Conservation (phyloP, 2,329 filamentous ascomycete genomes). For the Verticillium longisporum region DNA sequence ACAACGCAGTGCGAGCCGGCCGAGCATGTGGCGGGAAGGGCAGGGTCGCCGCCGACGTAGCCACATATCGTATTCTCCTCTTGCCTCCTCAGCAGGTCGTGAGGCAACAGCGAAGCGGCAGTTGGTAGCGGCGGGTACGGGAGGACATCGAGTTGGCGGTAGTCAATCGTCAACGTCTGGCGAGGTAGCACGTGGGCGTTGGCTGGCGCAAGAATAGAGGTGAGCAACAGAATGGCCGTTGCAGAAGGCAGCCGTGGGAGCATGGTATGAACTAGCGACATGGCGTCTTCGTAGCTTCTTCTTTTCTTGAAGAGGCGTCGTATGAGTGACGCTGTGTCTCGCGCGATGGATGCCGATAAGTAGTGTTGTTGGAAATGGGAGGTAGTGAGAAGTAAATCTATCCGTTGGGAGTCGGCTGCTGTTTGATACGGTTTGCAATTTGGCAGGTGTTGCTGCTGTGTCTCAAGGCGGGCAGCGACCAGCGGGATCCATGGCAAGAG, state of each 20-base stretch:
- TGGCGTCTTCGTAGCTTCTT: not conserved
- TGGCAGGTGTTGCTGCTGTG: not conserved
- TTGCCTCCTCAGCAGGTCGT: constrained; percentile 31
- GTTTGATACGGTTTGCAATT: not conserved
- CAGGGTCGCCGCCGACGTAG: constrained; percentile 45
- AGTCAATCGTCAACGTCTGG: constrained; percentile 28
- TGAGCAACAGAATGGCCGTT: constrained; percentile 25
- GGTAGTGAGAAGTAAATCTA: not conserved
- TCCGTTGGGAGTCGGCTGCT: not conserved
- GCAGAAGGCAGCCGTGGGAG: constrained; percentile 28
- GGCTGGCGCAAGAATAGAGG: constrained; percentile 22
- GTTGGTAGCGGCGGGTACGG: constrained; percentile 34
- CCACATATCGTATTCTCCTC: constrained; percentile 47
- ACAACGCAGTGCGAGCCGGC: constrained; percentile 52
- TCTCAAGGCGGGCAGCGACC: not conserved
- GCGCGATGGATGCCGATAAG: not conserved
- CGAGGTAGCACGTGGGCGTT: constrained; percentile 31
- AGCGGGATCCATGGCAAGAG: not conserved
- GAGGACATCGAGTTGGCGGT: constrained; percentile 27
- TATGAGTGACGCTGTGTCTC: not conserved
- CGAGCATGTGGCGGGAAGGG: constrained; percentile 49
- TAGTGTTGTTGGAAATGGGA: not conserved
- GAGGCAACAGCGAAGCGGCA: constrained; percentile 27
- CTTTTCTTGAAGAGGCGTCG: not conserved
- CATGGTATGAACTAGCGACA: constrained; percentile 4